Percentiles rank a stretch among this genome's conserved stretches.
phyloP scores from a whole-genome alignment of 176 grass and related monocot genomes.

The Sorghum bicolor region Sorghum_bicolor_NCBIv3 NC_012870.2:64259501-64260000 shows the following conservation, averaged over 20 bases:
- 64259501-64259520: not conserved
- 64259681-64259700: conserved; percentile 49
- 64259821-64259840: conserved; percentile 23
- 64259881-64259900: conserved; percentile 57
- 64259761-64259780: conserved; percentile 43
- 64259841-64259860: conserved; percentile 16
- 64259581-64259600: conserved; percentile 38
- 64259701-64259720: conserved; percentile 45
- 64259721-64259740: conserved; percentile 76
- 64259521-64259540: conserved; percentile 7
- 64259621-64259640: conserved; percentile 43
- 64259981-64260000: conserved; percentile 58
- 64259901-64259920: conserved; percentile 20
- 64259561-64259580: conserved; percentile 38
- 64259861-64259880: conserved; percentile 45
- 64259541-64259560: conserved; percentile 37
- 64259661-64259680: conserved; percentile 36
- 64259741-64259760: conserved; percentile 54
- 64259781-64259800: conserved; percentile 65
- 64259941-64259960: conserved; percentile 66
- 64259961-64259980: conserved; percentile 76
- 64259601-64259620: conserved; percentile 54
- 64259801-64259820: conserved; percentile 12
- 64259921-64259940: conserved; percentile 53
- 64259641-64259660: conserved; percentile 43